These are phyloP conservation scores for Neopestalotiopsis sp. DNA, from an alignment of 2,329 filamentous ascomycete genomes.

Conservation along the genomic window DNA sequence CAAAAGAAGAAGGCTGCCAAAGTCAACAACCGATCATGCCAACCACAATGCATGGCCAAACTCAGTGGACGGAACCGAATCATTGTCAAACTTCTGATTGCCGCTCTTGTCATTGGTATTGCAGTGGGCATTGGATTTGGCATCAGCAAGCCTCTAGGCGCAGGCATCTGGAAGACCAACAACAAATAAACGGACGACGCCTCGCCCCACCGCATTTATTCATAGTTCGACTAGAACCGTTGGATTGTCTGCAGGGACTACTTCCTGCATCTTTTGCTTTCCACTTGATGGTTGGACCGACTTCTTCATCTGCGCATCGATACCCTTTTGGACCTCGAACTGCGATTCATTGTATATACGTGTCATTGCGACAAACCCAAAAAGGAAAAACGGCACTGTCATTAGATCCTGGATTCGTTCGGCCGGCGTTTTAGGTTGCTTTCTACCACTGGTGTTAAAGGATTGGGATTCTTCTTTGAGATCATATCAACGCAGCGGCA, in stretches of 20 bases:
- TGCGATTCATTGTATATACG: conserved; percentile 28
- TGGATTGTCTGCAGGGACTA: background rate
- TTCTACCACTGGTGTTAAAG: conserved; percentile 23
- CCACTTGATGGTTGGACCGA: conserved; percentile 22
- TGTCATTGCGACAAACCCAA: conserved; percentile 22
- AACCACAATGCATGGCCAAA: conserved; percentile 52
- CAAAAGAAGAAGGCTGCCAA: conserved; percentile 63
- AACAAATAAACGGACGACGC: conserved; percentile 24
- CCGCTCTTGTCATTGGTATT: conserved; percentile 56
- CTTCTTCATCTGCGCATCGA: conserved; percentile 27
- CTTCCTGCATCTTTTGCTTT: conserved; percentile 14
- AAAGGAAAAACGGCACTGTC: conserved; percentile 25
- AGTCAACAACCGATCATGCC: conserved; percentile 53
- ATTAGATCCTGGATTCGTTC: conserved; percentile 23
- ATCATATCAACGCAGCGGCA: conserved; percentile 17
- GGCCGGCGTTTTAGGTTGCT: conserved; percentile 29
- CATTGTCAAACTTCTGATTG: conserved; percentile 59
- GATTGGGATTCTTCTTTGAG: conserved; percentile 18
- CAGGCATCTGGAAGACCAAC: conserved; percentile 59
- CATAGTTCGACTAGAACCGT: background rate
- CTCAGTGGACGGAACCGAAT: conserved; percentile 61
- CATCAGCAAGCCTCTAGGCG: conserved; percentile 64
- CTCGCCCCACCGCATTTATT: background rate
- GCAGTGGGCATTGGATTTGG: conserved; percentile 64
- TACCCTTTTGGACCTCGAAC: conserved; percentile 28